Conservation (phyloP, 2,329 filamentous ascomycete genomes). For the Stemphylium vesicarium region DNA sequence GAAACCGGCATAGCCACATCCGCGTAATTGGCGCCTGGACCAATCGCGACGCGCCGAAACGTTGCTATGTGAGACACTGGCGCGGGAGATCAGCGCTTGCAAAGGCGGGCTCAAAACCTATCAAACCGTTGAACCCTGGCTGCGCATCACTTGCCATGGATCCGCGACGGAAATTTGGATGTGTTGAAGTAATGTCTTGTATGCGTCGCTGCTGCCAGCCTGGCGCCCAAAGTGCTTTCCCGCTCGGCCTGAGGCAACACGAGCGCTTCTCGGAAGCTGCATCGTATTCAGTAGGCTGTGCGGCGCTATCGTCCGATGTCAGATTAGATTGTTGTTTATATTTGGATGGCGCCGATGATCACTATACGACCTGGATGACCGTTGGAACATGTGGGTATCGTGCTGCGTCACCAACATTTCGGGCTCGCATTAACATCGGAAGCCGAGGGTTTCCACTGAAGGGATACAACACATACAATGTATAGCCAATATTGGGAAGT, state of each 20-base stretch:
- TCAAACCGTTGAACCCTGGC: slow-evolving; percentile 7
- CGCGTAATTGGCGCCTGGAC: slow-evolving; percentile 15
- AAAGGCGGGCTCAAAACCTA: slow-evolving; percentile 23
- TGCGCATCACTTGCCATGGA: background rate
- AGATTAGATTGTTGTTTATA: background rate
- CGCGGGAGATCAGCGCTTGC: slow-evolving; percentile 30
- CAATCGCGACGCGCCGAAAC: slow-evolving; percentile 27
- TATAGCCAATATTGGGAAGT: too few species aligned
- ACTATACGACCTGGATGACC: background rate
- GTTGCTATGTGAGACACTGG: slow-evolving; percentile 35
- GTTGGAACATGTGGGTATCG: background rate
- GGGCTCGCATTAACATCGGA: too few species aligned
- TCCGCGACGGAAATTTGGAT: background rate
- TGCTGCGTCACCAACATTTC: background rate
- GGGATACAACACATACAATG: too few species aligned
- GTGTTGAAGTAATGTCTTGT: background rate
- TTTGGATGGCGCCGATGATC: slow-evolving; percentile 3
- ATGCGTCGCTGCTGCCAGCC: background rate
- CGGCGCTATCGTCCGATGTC: background rate
- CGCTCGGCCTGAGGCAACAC: background rate
- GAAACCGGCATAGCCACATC: slow-evolving; percentile 38
- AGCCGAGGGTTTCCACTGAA: too few species aligned
- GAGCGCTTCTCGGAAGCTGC: background rate
- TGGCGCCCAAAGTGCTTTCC: background rate
- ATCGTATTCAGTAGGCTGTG: background rate